Base-by-base conservation (phyloP, 164 flowering plant species). In the Hamamelis virginiana region DNA sequence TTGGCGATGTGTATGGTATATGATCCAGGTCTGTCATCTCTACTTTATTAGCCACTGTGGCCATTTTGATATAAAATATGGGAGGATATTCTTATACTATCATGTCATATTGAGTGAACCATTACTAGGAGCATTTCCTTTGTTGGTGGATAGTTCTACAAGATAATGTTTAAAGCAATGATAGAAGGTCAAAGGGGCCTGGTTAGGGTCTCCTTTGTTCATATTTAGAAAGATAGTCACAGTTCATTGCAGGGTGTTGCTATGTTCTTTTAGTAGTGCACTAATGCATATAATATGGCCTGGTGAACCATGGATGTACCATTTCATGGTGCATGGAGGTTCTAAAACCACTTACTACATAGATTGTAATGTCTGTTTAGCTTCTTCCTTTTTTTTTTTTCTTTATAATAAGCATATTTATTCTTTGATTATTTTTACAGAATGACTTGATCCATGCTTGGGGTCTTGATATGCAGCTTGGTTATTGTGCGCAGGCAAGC, bases 1-100 rank as follows among this genome's bases (percentile, higher is more conserved):
- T 8, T 91, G 95, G 97, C 87, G 85, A 27, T 91, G 97, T 74
- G 86, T 81, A 43, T 91, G 97, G 97, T 78, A 91, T 70, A 87
- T 91, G 85, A 88, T 90, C 64, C 97, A 90, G 91, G 94, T 84
- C 45, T 27, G 65, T 48, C 61, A 64, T 62, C 44, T 41, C 21
- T 61, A 60, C 33, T 15, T 62, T n/a, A 22, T 41, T 60, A 33
- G 41, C 41, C 41, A 33, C 41, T 33, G 41, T 77, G 18, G 18
- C 8, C 11, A 16, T 67, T n/a, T 25, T 28, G 12, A 47, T 72
- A 8, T 61, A 5, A 8, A 19, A 16, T 1, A 18, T n/a, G 22
- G 55, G 18, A 18, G 55, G 19, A 1, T 51, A 51, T 6, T 51
- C 8, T 51, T 51, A 6, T 18, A 51, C 55, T 8, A 51, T 0